Evolutionary conservation across 176 grass and related monocot species (phyloP).

Genomic region (Oryza coarctata): DNA sequence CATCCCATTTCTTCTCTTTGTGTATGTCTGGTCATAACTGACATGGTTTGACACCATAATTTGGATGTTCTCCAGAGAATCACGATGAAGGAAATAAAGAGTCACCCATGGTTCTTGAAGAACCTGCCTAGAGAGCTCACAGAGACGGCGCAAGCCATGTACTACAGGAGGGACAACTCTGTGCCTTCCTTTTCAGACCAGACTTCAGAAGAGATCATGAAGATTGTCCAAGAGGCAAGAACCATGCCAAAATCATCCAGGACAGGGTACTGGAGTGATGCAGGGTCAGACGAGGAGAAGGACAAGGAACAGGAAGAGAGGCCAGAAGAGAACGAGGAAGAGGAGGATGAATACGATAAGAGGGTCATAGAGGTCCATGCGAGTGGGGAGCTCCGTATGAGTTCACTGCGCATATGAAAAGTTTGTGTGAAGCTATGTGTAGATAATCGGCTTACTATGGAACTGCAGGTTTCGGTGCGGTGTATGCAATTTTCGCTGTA

Average conservation of each 20-base stretch:
- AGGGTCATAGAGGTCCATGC: constrained; percentile 79
- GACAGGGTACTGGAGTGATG: constrained; percentile 52
- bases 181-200: constrained; percentile 80
- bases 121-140: constrained; percentile 93
- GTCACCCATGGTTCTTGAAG: constrained; percentile 93
- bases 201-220: constrained; percentile 74
- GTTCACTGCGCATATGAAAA: constrained; percentile 62
- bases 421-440: constrained; percentile 24
- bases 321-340: constrained; percentile 47
- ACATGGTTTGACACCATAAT: neutral
- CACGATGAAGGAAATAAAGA: constrained; percentile 96
- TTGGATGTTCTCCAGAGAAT: constrained; percentile 64
- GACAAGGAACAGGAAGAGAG: constrained; percentile 47
- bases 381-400: constrained; percentile 63
- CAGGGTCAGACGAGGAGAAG: constrained; percentile 66
- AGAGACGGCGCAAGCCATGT: constrained; percentile 61
- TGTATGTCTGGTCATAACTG: neutral
- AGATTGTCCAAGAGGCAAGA: constrained; percentile 79
- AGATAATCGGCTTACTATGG: constrained; percentile 27
- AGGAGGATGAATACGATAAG: constrained; percentile 77
- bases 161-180: constrained; percentile 75
- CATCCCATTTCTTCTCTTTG: neutral
- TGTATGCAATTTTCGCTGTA: constrained; percentile 52
- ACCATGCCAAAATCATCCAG: constrained; percentile 57
- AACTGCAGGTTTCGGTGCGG: constrained; percentile 20